A percentile compares a stretch with the other conserved stretches of the same genome.
These are phyloP conservation scores for Strobilomyces echinocephalus DNA, from an alignment of 768 basidiomycete genomes.

Conservation along the genomic window DNA sequence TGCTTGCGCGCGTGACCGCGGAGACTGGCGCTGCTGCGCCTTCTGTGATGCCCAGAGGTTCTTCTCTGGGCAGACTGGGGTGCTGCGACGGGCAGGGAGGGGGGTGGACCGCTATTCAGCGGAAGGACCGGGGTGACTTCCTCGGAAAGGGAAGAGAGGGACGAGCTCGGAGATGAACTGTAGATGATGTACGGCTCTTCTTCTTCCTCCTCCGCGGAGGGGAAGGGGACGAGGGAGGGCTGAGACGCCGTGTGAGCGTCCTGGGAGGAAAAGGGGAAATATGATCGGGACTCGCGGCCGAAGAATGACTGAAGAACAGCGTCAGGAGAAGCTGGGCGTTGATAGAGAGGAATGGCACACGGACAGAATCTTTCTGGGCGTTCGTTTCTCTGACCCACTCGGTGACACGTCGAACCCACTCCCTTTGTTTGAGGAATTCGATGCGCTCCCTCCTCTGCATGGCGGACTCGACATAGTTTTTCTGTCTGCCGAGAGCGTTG, in stretches of 20 bases:
- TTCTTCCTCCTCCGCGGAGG: slow-evolving; percentile 25
- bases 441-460: slow-evolving; percentile 47
- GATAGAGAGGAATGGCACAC: background rate
- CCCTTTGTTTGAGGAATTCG: slow-evolving; percentile 47
- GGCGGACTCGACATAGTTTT: slow-evolving; percentile 40
- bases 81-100: slow-evolving; percentile 6
- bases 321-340: background rate
- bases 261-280: slow-evolving; percentile 5
- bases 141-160: slow-evolving; percentile 30
- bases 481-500: slow-evolving; percentile 43
- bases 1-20: slow-evolving; percentile 29
- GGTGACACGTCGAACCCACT: slow-evolving; percentile 38
- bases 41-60: slow-evolving; percentile 24
- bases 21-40: slow-evolving; percentile 30
- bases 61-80: slow-evolving; percentile 15
- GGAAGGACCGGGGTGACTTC: slow-evolving; percentile 26
- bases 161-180: slow-evolving; percentile 31
- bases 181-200: slow-evolving; percentile 33
- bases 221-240: slow-evolving; percentile 24
- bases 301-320: slow-evolving; percentile 13
- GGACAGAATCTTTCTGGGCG: slow-evolving; percentile 24
- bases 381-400: slow-evolving; percentile 35
- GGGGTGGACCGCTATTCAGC: slow-evolving; percentile 11
- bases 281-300: slow-evolving; percentile 15
- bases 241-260: slow-evolving; percentile 2